Percentiles rank a stretch among this genome's conserved stretches.
Evolutionary conservation across 306 rosid genomes (phyloP).

Genomic region (Coriaria nepalensis): DNA sequence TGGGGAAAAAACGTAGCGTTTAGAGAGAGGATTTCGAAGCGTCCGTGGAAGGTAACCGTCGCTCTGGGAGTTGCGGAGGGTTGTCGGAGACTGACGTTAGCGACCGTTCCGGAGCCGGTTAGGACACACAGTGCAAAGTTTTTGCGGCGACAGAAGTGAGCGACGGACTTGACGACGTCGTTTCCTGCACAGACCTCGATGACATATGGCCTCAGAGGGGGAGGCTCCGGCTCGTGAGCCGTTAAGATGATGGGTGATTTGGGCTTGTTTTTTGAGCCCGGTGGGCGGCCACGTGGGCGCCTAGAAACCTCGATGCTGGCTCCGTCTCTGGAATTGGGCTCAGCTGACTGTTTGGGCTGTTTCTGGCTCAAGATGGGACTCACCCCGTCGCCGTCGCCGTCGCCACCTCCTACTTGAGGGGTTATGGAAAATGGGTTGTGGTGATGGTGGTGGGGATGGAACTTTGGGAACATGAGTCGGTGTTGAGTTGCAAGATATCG

Average conservation of each 20-base stretch:
- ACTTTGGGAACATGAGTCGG: no score
- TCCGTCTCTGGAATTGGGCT: conserved; percentile 33
- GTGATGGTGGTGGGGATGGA: no score
- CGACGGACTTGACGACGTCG: conserved; percentile 63
- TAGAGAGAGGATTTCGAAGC: conserved; percentile 66
- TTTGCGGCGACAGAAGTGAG: conserved; percentile 54
- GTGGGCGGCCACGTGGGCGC: conserved; percentile 85
- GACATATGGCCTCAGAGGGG: conserved; percentile 65
- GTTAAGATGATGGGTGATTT: conserved; percentile 43
- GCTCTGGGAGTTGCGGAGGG: conserved; percentile 64
- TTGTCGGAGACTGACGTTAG: conserved; percentile 74
- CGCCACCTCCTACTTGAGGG: conserved; percentile 24
- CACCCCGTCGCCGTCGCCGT: conserved; percentile 22
- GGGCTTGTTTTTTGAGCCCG: conserved; percentile 85
- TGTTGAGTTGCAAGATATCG: no score
- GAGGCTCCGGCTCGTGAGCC: conserved; percentile 60
- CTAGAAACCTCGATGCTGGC: conserved; percentile 61
- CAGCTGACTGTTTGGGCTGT: background rate
- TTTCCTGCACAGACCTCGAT: conserved; percentile 71
- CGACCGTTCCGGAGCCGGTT: conserved; percentile 64
- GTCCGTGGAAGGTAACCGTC: conserved; percentile 83
- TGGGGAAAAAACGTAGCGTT: conserved; percentile 61
- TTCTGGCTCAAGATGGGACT: background rate
- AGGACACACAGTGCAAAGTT: conserved; percentile 57
- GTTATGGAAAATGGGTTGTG: no score